Conservation (phyloP, 306 rosid species). For the Astragalus glycyphyllos region DNA sequence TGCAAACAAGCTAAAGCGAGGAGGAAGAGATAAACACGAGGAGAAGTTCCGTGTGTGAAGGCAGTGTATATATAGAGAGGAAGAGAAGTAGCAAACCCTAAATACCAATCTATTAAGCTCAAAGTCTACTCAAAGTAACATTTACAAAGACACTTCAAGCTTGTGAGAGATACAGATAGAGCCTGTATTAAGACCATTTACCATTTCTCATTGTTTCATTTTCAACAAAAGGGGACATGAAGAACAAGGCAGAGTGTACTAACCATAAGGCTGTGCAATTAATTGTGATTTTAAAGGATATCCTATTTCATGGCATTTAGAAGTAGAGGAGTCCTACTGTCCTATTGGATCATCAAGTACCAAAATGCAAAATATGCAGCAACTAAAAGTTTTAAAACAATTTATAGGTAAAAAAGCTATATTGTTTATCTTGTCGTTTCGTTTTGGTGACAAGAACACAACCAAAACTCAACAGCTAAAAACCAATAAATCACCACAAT, state of each 20-base stretch:
- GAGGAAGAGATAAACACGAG: no score
- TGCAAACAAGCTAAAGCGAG: no score
- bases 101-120: background rate
- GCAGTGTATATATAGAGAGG: no score
- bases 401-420: constrained; percentile 1
- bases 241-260: background rate
- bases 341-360: constrained; percentile 8
- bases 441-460: constrained; percentile 12
- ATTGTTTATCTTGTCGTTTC: background rate
- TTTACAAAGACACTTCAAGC: background rate
- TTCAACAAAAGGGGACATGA: background rate
- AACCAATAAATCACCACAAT: constrained; percentile 6
- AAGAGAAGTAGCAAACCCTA: no score
- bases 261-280: background rate
- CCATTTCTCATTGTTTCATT: background rate
- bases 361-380: background rate
- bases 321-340: background rate
- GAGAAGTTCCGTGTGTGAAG: no score
- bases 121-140: background rate
- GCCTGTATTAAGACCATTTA: background rate
- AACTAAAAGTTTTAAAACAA: constrained; percentile 10
- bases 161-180: background rate
- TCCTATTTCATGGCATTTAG: constrained; percentile 2
- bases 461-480: background rate
- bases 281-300: constrained; percentile 13